Conservation (phyloP, 768 basidiomycete genomes). For the Suillus ampliporus region DNA sequence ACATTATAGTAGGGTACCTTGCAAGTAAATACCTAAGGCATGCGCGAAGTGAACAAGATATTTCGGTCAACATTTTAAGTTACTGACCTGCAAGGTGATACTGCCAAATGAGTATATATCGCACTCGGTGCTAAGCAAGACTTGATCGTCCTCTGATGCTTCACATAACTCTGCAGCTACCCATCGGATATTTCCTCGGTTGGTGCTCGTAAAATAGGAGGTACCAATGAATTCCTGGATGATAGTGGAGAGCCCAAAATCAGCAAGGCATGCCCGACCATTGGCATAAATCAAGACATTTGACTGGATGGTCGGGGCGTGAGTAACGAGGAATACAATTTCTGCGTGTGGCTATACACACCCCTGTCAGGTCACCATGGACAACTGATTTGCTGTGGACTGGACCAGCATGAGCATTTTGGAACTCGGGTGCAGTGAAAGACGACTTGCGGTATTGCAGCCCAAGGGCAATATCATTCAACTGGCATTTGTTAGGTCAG, state of each 20-base stretch:
- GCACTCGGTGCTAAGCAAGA: constrained; percentile 28
- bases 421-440: background rate
- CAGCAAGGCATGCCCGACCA: constrained; percentile 49
- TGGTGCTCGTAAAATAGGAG: constrained; percentile 36
- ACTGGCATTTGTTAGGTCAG: background rate
- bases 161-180: constrained; percentile 42
- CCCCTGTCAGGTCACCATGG: constrained; percentile 14
- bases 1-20: constrained; percentile 12
- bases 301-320: constrained; percentile 16
- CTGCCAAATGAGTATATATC: constrained; percentile 51
- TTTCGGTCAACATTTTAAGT: background rate
- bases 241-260: constrained; percentile 48
- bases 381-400: constrained; percentile 10
- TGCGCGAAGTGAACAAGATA: background rate
- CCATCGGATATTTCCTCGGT: constrained; percentile 49
- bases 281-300: constrained; percentile 51
- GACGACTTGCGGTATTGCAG: background rate
- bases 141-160: background rate
- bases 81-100: constrained; percentile 16
- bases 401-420: background rate
- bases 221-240: constrained; percentile 31
- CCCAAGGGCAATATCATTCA: background rate
- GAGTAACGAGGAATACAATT: background rate
- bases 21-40: constrained; percentile 10
- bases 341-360: background rate